Percentiles rank a stretch among this genome's conserved stretches.
Conservation (phyloP, 352 stramenopile species). For the Achlya hypogyna region DNA sequence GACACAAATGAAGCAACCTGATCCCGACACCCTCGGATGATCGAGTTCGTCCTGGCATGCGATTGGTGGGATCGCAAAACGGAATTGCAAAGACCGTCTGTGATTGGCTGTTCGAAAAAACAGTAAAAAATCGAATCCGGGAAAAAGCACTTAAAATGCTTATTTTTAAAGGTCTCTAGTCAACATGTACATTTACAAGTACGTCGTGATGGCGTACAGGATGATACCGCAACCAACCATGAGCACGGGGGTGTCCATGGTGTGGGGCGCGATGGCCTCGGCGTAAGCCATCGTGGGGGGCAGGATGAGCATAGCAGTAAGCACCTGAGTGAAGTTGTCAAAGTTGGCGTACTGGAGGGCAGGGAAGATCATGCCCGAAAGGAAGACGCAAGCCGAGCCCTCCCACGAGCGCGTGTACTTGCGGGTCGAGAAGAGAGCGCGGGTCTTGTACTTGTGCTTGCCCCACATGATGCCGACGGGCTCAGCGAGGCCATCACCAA, state of each 20-base stretch:
- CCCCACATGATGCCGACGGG: constrained; percentile 68
- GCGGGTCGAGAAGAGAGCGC: constrained; percentile 63
- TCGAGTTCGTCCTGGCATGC: too few relatives aligned
- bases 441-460: constrained; percentile 79
- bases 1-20: too few relatives aligned
- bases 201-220: constrained; percentile 54
- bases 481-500: constrained; percentile 69
- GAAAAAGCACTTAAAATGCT: background rate
- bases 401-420: constrained; percentile 77
- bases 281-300: constrained; percentile 76
- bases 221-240: constrained; percentile 71
- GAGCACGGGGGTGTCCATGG: constrained; percentile 76
- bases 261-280: constrained; percentile 71
- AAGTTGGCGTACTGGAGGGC: constrained; percentile 70
- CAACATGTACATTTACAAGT: constrained; percentile 27
- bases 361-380: constrained; percentile 68
- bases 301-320: constrained; percentile 67
- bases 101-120: too few relatives aligned
- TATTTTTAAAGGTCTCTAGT: background rate
- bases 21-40: too few relatives aligned
- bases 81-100: too few relatives aligned
- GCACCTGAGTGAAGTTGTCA: constrained; percentile 64
- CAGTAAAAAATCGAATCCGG: background rate
- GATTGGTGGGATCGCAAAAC: too few relatives aligned
- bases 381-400: constrained; percentile 63